phyloP scores from a whole-genome alignment of 176 grass and related monocot species.

The Phragmites australis region DNA sequence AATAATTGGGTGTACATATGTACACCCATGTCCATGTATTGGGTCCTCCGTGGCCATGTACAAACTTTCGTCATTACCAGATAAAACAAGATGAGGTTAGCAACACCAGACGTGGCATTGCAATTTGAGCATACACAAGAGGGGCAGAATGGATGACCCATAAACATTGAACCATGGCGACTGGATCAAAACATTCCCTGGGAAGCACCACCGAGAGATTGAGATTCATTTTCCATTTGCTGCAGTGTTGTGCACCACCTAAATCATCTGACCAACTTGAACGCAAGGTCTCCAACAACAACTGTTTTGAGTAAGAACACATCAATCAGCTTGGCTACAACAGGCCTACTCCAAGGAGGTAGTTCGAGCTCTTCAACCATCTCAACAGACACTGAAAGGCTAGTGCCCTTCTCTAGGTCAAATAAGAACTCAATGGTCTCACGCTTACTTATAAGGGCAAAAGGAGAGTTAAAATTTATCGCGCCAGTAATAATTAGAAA shows the following conservation, averaged over 20 bases:
- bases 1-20: too few species aligned
- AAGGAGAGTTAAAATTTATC: background rate
- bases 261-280: conserved; percentile 30
- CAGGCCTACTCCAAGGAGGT: background rate
- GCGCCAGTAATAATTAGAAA: background rate
- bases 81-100: conserved; percentile 14
- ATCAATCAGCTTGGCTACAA: background rate
- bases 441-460: background rate
- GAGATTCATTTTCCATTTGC: background rate
- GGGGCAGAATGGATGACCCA: background rate
- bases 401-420: conserved; percentile 23
- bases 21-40: too few species aligned
- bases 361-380: conserved; percentile 25
- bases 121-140: background rate
- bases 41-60: background rate
- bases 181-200: background rate
- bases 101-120: background rate
- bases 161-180: background rate
- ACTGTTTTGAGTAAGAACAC: conserved; percentile 20
- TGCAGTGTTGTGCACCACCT: background rate
- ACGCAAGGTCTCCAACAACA: conserved; percentile 18
- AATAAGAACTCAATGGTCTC: conserved; percentile 15
- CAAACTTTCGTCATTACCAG: background rate
- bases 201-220: background rate
- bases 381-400: conserved; percentile 17